Evolutionary conservation across 257 asterid species (phyloP).

Genomic region (Asclepias syriaca): DNA sequence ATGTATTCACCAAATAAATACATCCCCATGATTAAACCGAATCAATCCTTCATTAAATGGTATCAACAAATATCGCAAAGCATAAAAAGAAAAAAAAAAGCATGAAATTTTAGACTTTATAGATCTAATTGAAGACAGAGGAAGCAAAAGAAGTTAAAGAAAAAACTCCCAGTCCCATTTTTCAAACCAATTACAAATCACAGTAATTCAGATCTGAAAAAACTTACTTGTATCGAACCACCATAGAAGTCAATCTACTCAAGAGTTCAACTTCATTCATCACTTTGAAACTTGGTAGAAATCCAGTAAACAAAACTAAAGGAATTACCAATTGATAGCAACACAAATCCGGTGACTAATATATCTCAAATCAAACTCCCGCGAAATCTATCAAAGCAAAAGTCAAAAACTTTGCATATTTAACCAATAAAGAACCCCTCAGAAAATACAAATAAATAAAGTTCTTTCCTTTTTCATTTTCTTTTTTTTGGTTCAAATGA

Average conservation of each 20-base stretch:
- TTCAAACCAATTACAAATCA: conserved; percentile 19
- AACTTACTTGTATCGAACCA: conserved; percentile 44
- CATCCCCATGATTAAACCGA: too few relatives aligned
- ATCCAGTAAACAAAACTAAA: conserved; percentile 12
- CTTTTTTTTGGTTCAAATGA: neutral
- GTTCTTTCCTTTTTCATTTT: neutral
- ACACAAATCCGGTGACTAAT: conserved; percentile 11
- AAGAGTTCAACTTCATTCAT: conserved; percentile 24
- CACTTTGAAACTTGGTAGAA: conserved; percentile 20
- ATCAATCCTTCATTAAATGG: neutral
- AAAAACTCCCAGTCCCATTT: conserved; percentile 8
- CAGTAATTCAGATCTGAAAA: conserved; percentile 54
- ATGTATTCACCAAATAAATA: neutral
- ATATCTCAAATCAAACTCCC: conserved; percentile 20
- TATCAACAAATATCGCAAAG: neutral
- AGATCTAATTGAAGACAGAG: conserved; percentile 40
- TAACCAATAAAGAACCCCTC: neutral
- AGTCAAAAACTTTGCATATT: conserved; percentile 4
- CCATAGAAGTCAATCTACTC: neutral
- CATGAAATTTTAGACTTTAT: conserved; percentile 1
- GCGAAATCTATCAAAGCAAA: conserved; percentile 17
- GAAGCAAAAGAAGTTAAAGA: conserved; percentile 6
- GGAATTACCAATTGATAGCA: conserved; percentile 10
- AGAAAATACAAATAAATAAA: conserved; percentile 9
- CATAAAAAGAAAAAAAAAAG: neutral